Evolutionary conservation across 176 grass and related monocot species (phyloP), one percentile per base, ranked within the genome.

Genomic region (Chloris gayana): DNA sequence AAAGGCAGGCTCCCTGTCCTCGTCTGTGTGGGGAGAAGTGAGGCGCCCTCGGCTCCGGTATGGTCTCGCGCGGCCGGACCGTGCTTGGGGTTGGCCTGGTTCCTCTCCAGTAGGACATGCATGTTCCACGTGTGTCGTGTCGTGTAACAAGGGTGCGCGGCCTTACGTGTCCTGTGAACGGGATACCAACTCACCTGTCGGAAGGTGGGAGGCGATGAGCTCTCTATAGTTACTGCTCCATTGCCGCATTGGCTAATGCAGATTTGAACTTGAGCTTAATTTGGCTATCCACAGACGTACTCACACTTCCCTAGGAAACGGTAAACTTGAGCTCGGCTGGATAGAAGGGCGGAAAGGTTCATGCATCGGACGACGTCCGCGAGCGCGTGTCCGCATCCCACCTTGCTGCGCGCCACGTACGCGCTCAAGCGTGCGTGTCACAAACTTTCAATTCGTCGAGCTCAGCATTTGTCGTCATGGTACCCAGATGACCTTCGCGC

Each of bases 21-120:
- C 29, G 27, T 3, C 13, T 50, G 44, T 11, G 44, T 45, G 10
- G 10, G 13, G 44, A 45, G 44, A 45, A 13, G 47, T 37, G 35
- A 37, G 35, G 35, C 35, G 35, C 35, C 35, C 35, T 37, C 35
- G 35, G 3, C 35, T 37, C 35, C 35, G 3, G 35, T 37, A 37
- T 37, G 35, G 35, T 37, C 35, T 37, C 35, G 35, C 35, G 35
- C 35, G 35, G 35, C 35, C 35, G 35, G 35, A 37, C 35, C 35
- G 35, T 37, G 35, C 0, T 37, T 37, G 35, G 35, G 41, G 50
- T 22, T 69, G 72, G 72, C 4, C 27, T 84, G 6, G 41, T 42
- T 37, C 66, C 64, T 6, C 6, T 54, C 19, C 51, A 87, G 74
- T 88, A 66, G 80, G 86, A 79, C 68, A 56, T 77, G 79, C 73